These are phyloP conservation scores for Polytolypa hystricis DNA, from an alignment of 2,329 filamentous ascomycete genomes.

Conservation along the genomic window DNA sequence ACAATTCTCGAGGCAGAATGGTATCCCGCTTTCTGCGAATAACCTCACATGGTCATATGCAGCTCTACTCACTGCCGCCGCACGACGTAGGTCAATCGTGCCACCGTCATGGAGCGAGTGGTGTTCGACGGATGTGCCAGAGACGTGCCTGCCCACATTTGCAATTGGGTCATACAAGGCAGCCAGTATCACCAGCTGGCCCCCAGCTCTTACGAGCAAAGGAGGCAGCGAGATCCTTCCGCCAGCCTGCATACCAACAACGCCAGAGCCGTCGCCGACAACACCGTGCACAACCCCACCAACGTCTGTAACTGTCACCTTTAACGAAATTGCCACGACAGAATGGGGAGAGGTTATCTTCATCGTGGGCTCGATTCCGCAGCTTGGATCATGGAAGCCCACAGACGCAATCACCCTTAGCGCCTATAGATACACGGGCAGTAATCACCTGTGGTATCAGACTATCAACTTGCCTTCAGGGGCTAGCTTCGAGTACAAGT, in stretches of 20 bases:
- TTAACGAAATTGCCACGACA: constrained; percentile 49
- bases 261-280: constrained; percentile 15
- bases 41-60: constrained; percentile 39
- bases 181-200: constrained; percentile 24
- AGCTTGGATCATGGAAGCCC: constrained; percentile 54
- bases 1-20: constrained; percentile 28
- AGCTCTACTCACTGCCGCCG: constrained; percentile 28
- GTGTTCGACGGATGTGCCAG: constrained; percentile 22
- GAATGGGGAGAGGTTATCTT: constrained; percentile 53
- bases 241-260: constrained; percentile 13
- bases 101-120: constrained; percentile 26
- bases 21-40: constrained; percentile 26
- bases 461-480: constrained; percentile 47
- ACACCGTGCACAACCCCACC: constrained; percentile 13
- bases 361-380: constrained; percentile 47
- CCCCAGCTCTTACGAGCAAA: constrained; percentile 15
- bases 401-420: constrained; percentile 45
- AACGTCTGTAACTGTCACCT: constrained; percentile 48
- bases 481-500: constrained; percentile 55
- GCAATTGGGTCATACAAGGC: constrained; percentile 24
- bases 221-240: constrained; percentile 2
- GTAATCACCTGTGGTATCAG: constrained; percentile 51
- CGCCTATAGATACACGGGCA: constrained; percentile 47
- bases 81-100: constrained; percentile 22
- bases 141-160: constrained; percentile 20